Evolutionary conservation across 129 eudicot species (phyloP).

Genomic region (Mikania micrantha): DNA sequence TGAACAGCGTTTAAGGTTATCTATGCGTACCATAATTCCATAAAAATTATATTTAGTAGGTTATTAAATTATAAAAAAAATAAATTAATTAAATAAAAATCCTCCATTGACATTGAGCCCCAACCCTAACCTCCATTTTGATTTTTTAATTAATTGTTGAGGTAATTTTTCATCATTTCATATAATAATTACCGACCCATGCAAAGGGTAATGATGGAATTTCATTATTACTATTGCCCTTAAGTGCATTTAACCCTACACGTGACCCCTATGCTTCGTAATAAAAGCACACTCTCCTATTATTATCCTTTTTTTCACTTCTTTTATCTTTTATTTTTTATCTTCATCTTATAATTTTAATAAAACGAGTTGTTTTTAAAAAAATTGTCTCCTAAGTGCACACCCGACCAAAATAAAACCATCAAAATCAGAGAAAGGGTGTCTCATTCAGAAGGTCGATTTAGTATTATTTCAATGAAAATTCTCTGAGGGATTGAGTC

Average conservation of each 20-base stretch:
- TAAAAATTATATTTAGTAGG: neutral
- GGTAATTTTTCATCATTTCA: conserved; percentile 34
- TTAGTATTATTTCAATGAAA: too few relatives aligned
- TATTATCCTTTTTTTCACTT: conserved; percentile 21
- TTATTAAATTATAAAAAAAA: neutral
- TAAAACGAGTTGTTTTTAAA: too few relatives aligned
- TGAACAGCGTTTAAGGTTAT: too few relatives aligned
- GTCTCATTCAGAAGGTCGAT: too few relatives aligned
- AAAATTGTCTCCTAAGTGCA: neutral
- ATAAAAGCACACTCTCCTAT: conserved; percentile 31
- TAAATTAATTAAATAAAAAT: neutral
- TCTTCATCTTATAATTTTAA: neutral
- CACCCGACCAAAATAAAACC: too few relatives aligned
- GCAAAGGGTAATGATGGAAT: conserved; percentile 44
- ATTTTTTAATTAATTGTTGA: conserved; percentile 22
- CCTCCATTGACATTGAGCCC: conserved; percentile 35
- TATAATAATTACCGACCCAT: conserved; percentile 38
- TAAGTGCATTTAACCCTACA: conserved; percentile 45
- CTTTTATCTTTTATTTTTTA: conserved; percentile 6
- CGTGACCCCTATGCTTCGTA: conserved; percentile 45
- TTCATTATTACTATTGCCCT: conserved; percentile 35
- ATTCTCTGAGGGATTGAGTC: too few relatives aligned
- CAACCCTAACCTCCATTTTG: conserved; percentile 34
- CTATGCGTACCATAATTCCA: neutral
- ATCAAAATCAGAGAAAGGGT: too few relatives aligned